A percentile compares a stretch with the other conserved stretches of the same genome.
phyloP scores from a whole-genome alignment of 805 yeast species.

The Candida adriatica region DNA sequence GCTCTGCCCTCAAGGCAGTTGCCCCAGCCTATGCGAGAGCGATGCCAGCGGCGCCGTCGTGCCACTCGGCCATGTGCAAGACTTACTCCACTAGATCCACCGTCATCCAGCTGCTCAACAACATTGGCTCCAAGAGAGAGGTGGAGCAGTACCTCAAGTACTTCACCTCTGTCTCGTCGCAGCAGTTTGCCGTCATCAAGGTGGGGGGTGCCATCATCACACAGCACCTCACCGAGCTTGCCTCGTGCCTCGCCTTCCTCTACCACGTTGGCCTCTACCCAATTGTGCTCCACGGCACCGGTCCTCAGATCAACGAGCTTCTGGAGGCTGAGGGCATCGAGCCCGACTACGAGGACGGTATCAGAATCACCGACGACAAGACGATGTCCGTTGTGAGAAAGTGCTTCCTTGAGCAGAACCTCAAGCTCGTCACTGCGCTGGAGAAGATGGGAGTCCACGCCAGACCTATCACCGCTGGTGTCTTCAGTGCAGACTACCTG shows the following conservation, averaged over 20 bases:
- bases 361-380: conserved; percentile 87
- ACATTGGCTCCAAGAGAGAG: conserved; percentile 95
- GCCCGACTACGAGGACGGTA: conserved; percentile 94
- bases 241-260: conserved; percentile 90
- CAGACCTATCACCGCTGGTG: conserved; percentile 97
- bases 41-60: conserved; percentile 11
- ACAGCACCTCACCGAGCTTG: conserved; percentile 86
- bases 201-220: conserved; percentile 99
- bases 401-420: conserved; percentile 92
- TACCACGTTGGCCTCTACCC: conserved; percentile 98
- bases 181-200: conserved; percentile 96
- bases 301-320: conserved; percentile 95
- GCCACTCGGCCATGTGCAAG: conserved; percentile 17
- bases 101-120: conserved; percentile 88
- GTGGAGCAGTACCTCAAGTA: conserved; percentile 96
- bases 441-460: conserved; percentile 97
- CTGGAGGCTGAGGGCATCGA: conserved; percentile 91
- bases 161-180: conserved; percentile 92
- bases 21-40: conserved; percentile 12
- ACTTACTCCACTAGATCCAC: conserved; percentile 79
- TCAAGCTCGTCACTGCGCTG: conserved; percentile 89
- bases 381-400: conserved; percentile 96
- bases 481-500: conserved; percentile 85
- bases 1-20: conserved; percentile 13
- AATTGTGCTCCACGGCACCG: conserved; percentile 95